Percentiles rank a stretch among this genome's conserved stretches.
Conservation (phyloP, 768 basidiomycete species). For the Mycena floridula region DNA sequence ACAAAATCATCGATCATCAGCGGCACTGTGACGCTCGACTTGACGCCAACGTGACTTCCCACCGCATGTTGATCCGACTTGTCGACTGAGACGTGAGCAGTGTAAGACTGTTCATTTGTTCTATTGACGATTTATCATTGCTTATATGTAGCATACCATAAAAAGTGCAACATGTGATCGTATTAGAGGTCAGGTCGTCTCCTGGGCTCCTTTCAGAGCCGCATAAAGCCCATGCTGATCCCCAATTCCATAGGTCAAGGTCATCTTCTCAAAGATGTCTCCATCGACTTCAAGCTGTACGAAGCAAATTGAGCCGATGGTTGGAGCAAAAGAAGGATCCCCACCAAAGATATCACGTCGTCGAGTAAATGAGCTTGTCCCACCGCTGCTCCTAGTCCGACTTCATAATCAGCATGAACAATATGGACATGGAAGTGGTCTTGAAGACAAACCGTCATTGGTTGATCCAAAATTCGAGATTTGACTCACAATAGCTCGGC, state of each 20-base stretch:
- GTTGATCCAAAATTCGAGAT: too few relatives aligned
- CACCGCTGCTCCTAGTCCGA: slow-evolving; percentile 68
- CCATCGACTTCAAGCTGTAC: slow-evolving; percentile 57
- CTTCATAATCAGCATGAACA: slow-evolving; percentile 67
- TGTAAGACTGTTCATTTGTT: too few relatives aligned
- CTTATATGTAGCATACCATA: too few relatives aligned
- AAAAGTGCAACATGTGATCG: not conserved
- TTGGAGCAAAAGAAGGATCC: slow-evolving; percentile 10
- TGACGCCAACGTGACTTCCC: too few relatives aligned
- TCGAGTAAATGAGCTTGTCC: slow-evolving; percentile 94
- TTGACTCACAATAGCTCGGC: slow-evolving; percentile 81
- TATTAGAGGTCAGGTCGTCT: slow-evolving; percentile 9
- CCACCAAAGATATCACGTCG: slow-evolving; percentile 81
- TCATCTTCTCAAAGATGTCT: slow-evolving; percentile 61
- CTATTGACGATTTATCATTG: too few relatives aligned
- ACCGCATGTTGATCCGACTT: too few relatives aligned
- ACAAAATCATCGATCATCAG: too few relatives aligned
- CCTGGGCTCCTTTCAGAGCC: slow-evolving; percentile 34
- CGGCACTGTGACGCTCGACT: too few relatives aligned
- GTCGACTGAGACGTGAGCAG: too few relatives aligned
- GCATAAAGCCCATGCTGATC: slow-evolving; percentile 70
- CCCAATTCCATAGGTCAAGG: slow-evolving; percentile 78
- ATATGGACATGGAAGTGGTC: slow-evolving; percentile 96
- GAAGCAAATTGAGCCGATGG: not conserved
- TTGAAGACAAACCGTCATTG: slow-evolving; percentile 22